Conservation (phyloP, 768 basidiomycete genomes). For the Pholiota molesta region DNA sequence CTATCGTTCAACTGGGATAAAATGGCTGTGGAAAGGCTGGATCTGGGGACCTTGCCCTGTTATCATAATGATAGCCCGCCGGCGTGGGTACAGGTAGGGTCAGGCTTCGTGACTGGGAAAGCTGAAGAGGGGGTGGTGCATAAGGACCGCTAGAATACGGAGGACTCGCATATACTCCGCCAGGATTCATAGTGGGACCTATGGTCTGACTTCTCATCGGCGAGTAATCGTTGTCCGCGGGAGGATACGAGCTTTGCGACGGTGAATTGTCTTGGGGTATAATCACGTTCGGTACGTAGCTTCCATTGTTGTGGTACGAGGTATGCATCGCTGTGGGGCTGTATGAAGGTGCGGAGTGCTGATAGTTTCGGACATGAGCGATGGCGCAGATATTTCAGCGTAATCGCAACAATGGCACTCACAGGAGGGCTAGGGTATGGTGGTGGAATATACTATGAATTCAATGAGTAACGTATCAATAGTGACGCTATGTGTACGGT, state of each 20-base stretch:
- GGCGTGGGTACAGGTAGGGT: background rate
- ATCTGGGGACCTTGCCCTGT: background rate
- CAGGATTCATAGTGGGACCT: background rate
- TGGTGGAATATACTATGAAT: background rate
- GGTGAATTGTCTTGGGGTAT: too few species aligned
- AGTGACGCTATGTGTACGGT: background rate
- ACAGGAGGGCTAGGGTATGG: background rate
- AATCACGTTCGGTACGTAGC: too few species aligned
- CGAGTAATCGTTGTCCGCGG: too few species aligned
- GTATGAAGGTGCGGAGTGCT: background rate
- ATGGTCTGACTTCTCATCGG: background rate
- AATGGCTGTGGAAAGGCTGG: background rate
- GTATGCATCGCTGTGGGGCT: background rate
- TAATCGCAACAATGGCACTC: background rate
- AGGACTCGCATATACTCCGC: background rate
- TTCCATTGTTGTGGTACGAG: too few species aligned
- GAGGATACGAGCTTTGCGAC: too few species aligned
- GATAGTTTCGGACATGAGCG: background rate
- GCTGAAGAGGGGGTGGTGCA: background rate
- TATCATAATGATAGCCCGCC: background rate
- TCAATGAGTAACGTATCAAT: background rate
- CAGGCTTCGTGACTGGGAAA: too few species aligned
- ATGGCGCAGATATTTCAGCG: background rate
- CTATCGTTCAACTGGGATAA: background rate
- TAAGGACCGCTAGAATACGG: background rate